phyloP scores from a whole-genome alignment of 2,329 filamentous ascomycete genomes.

The Neonectria punicea region DNA sequence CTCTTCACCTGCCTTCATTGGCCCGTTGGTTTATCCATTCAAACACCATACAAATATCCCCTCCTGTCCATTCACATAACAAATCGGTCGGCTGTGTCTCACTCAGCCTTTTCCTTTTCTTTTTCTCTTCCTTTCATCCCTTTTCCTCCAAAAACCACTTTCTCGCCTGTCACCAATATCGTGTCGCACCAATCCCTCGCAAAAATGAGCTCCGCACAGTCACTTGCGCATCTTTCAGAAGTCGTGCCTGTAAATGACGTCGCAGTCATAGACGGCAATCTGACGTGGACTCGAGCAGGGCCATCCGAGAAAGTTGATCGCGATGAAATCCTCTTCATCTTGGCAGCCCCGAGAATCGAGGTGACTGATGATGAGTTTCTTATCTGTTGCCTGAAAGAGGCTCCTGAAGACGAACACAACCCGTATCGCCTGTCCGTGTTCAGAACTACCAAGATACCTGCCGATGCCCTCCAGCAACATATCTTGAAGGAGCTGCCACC shows the following conservation, averaged over 20 bases:
- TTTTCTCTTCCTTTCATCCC: neutral
- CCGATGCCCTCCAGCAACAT: conserved; percentile 51
- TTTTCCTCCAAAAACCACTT: neutral
- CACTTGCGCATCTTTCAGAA: conserved; percentile 1
- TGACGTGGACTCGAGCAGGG: conserved; percentile 43
- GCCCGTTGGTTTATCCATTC: conserved; percentile 20
- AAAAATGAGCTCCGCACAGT: conserved; percentile 24
- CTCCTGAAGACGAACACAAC: conserved; percentile 36
- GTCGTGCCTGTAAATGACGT: conserved; percentile 31
- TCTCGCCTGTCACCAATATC: neutral
- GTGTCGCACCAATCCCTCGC: neutral
- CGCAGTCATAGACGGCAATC: conserved; percentile 33
- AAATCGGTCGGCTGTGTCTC: conserved; percentile 24
- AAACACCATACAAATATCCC: neutral
- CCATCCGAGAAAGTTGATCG: conserved; percentile 28
- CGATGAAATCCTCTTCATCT: conserved; percentile 45
- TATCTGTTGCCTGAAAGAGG: conserved; percentile 54
- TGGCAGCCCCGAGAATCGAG: conserved; percentile 22
- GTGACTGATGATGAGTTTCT: conserved; percentile 29
- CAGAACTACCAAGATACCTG: conserved; percentile 47
- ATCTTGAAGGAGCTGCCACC: conserved; percentile 52
- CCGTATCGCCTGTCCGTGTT: conserved; percentile 45
- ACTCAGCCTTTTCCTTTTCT: neutral
- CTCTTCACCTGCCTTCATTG: conserved; percentile 27
- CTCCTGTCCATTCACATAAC: conserved; percentile 20